A percentile compares a stretch with the other conserved stretches of the same genome.
Conservation (phyloP, 2,329 filamentous ascomycete species). For the Colletotrichum navitas region DNA sequence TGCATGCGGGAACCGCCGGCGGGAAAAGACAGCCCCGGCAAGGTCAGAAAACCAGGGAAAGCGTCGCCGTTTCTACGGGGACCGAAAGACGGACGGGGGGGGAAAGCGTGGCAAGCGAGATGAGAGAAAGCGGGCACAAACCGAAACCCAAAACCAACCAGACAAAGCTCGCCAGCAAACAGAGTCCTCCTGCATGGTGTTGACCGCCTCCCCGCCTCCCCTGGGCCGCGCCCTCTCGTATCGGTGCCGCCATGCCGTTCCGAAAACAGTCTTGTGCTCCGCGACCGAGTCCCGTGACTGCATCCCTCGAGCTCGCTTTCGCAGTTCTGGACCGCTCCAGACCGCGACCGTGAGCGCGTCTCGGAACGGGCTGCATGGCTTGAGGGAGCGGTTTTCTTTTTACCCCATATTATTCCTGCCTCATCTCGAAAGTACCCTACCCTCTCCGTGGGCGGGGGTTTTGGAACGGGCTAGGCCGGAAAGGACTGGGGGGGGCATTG, state of each 20-base stretch:
- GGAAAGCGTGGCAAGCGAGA: conserved; percentile 2
- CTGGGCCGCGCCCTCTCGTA: conserved; percentile 17
- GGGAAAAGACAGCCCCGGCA: neutral
- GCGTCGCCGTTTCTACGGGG: neutral
- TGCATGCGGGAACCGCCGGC: neutral
- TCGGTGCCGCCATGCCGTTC: conserved; percentile 18
- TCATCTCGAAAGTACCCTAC: neutral
- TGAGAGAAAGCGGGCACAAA: conserved; percentile 7
- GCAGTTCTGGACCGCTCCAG: conserved; percentile 30
- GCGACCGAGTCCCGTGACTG: conserved; percentile 13
- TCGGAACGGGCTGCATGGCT: conserved; percentile 19
- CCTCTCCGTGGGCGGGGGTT: neutral
- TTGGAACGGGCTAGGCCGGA: neutral
- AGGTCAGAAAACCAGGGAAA: conserved; percentile 1
- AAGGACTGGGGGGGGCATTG: neutral
- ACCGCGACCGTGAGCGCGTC: neutral
- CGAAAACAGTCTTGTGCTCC: conserved; percentile 29
- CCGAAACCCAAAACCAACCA: neutral
- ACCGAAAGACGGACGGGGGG: neutral
- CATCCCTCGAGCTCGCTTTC: neutral
- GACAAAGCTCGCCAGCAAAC: conserved; percentile 1
- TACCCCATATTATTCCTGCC: conserved; percentile 23
- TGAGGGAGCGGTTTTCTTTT: conserved; percentile 5
- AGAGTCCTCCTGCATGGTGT: neutral
- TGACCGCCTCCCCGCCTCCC: neutral